A percentile compares a stretch with the other conserved stretches of the same genome.
Evolutionary conservation across 352 stramenopile species (phyloP).

Genomic region (Pythium monospermum): DNA sequence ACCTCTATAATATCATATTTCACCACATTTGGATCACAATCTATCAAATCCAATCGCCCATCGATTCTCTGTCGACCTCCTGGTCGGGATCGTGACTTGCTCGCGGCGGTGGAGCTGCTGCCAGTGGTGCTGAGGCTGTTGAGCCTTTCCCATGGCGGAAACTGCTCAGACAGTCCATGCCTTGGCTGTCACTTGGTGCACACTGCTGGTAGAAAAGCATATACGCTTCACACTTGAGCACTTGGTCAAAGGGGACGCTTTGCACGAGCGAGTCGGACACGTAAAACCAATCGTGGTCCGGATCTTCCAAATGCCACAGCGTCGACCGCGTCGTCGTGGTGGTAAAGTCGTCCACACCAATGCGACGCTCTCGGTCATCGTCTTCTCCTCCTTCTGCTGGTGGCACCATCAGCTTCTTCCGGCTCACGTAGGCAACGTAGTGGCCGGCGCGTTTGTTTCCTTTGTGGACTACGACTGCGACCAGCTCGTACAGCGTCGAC

Average conservation of each 20-base stretch:
- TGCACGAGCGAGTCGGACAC: conserved; percentile 66
- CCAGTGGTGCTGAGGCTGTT: too few relatives aligned
- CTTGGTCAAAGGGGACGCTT: conserved; percentile 50
- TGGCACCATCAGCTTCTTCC: conserved; percentile 4
- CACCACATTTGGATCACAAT: too few relatives aligned
- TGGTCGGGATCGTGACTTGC: not conserved
- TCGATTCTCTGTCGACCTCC: too few relatives aligned
- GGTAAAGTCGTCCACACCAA: not conserved
- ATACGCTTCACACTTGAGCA: conserved; percentile 72
- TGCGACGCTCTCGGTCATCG: too few relatives aligned
- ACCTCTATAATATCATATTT: conserved; percentile 14
- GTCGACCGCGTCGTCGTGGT: conserved; percentile 14
- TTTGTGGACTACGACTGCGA: conserved; percentile 69
- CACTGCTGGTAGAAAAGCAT: conserved; percentile 64
- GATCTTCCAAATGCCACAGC: conserved; percentile 15
- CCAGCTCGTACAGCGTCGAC: conserved; percentile 41
- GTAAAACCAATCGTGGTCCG: conserved; percentile 53
- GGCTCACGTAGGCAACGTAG: conserved; percentile 71
- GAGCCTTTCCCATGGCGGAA: too few relatives aligned
- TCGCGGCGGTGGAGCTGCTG: too few relatives aligned
- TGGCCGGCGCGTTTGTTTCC: conserved; percentile 66
- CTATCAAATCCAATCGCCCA: too few relatives aligned
- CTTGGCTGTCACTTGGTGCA: not conserved
- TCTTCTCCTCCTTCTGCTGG: conserved; percentile 15
- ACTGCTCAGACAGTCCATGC: too few relatives aligned